Percentiles rank a stretch among this genome's conserved stretches.
Conservation (phyloP, 257 asterid genomes). For the Hygrophila difformis region DNA sequence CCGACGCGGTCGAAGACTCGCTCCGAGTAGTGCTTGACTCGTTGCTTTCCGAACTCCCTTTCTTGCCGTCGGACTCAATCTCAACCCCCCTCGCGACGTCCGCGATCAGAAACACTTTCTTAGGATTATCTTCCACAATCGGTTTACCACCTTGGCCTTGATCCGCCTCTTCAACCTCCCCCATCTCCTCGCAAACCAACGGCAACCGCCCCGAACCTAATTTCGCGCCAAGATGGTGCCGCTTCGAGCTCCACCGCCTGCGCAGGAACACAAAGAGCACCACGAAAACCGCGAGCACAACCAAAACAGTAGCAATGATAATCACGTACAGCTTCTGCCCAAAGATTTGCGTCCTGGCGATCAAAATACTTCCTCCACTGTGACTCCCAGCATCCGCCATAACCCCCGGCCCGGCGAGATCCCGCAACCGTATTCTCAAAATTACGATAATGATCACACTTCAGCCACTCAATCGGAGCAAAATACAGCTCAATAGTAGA, state of each 20-base stretch:
- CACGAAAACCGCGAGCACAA: conserved; percentile 19
- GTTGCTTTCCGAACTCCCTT: conserved; percentile 43
- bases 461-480: no score
- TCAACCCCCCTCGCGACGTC: conserved; percentile 16
- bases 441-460: no score
- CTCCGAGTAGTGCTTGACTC: conserved; percentile 48
- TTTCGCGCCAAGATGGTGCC: conserved; percentile 17
- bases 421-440: neutral
- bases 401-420: conserved; percentile 13
- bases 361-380: conserved; percentile 19
- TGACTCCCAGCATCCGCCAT: conserved; percentile 25
- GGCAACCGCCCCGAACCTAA: conserved; percentile 30
- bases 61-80: conserved; percentile 24
- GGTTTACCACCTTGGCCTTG: conserved; percentile 13
- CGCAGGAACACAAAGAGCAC: conserved; percentile 28
- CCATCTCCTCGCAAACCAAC: conserved; percentile 25
- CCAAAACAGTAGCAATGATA: conserved; percentile 22
- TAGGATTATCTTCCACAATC: conserved; percentile 11
- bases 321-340: conserved; percentile 48
- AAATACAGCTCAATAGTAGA: no score
- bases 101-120: conserved; percentile 17
- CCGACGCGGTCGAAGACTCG: conserved; percentile 55
- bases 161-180: conserved; percentile 17
- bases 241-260: conserved; percentile 16
- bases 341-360: conserved; percentile 40